Evolutionary conservation across 2,329 filamentous ascomycete genomes (phyloP).

Genomic region (Aspergillus vadensis): DNA sequence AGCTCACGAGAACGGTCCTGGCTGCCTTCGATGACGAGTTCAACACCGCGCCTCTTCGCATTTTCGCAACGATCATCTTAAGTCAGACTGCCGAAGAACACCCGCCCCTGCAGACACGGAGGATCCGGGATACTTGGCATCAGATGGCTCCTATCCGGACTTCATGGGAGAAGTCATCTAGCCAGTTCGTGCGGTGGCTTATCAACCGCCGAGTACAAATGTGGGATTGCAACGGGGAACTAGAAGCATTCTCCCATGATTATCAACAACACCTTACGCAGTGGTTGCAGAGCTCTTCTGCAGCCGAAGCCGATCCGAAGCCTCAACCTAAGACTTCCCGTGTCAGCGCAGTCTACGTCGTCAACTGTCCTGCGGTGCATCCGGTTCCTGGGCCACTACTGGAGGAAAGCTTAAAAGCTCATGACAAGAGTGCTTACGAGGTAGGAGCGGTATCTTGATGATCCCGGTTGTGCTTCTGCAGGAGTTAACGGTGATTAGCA

Average conservation of each 20-base stretch:
- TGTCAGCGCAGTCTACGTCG: conserved; percentile 29
- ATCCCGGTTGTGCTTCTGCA: neutral
- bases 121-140: conserved; percentile 24
- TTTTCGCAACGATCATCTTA: conserved; percentile 24
- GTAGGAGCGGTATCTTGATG: conserved; percentile 15
- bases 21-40: conserved; percentile 27
- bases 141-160: conserved; percentile 19
- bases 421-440: conserved; percentile 36
- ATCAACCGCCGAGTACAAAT: conserved; percentile 31
- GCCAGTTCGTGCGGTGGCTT: conserved; percentile 27
- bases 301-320: conserved; percentile 10
- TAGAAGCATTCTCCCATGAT: conserved; percentile 27
- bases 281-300: conserved; percentile 31
- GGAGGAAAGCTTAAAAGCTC: conserved; percentile 34
- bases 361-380: conserved; percentile 39
- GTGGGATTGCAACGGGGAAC: conserved; percentile 30
- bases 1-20: conserved; percentile 23
- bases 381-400: conserved; percentile 32
- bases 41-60: conserved; percentile 21
- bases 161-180: conserved; percentile 20
- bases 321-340: conserved; percentile 7
- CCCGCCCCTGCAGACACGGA: conserved; percentile 23
- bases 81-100: conserved; percentile 21
- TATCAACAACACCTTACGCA: conserved; percentile 32
- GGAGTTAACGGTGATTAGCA: conserved; percentile 13